These are phyloP conservation scores for Tetragonia tetragonoides DNA, from an alignment of 148 eudicot species.

Conservation along the genomic window DNA sequence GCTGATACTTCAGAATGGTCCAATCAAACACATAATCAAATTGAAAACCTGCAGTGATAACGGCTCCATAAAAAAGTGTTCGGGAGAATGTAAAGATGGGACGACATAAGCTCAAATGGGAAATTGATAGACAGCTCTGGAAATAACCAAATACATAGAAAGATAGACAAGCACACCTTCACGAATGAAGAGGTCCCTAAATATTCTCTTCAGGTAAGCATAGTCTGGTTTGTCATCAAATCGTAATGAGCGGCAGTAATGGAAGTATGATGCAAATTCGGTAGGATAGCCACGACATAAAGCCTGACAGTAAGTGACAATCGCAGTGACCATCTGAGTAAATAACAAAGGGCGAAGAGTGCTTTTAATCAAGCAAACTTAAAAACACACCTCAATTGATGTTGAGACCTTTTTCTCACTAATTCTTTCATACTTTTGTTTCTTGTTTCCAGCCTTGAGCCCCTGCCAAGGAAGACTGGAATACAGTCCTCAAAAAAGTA, in stretches of 20 bases:
- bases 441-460: conserved; percentile 88
- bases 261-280: conserved; percentile 92
- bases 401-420: conserved; percentile 90
- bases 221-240: conserved; percentile 96
- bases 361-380: neutral
- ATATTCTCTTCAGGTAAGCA: conserved; percentile 83
- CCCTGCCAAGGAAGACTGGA: conserved; percentile 99
- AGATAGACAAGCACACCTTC: conserved; percentile 60
- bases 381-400: conserved; percentile 72
- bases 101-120: neutral
- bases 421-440: conserved; percentile 91
- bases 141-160: neutral
- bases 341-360: neutral
- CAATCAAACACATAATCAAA: conserved; percentile 98
- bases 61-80: neutral
- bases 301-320: conserved; percentile 38
- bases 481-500: conserved; percentile 4
- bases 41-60: conserved; percentile 67
- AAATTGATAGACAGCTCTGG: neutral
- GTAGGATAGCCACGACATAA: conserved; percentile 85
- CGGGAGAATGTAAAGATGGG: neutral
- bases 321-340: conserved; percentile 8
- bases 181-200: conserved; percentile 95
- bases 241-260: conserved; percentile 88
- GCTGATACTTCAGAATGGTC: conserved; percentile 97